Conservation (phyloP, 2,329 filamentous ascomycete genomes). For the Ascochyta clinopodiicola region DNA sequence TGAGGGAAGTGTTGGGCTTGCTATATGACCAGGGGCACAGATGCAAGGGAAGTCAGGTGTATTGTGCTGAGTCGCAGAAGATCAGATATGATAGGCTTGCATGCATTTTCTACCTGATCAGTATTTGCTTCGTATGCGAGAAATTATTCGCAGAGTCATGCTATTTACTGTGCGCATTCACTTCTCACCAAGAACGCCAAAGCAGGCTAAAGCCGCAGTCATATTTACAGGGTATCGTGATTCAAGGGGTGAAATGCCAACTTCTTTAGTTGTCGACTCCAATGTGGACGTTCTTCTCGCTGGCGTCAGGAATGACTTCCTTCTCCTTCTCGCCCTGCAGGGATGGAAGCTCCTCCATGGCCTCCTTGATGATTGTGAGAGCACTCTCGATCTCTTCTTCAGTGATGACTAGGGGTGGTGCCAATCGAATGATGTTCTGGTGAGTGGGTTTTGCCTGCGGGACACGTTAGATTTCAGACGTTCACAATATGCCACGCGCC, state of each 20-base stretch:
- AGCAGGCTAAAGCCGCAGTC: conserved; percentile 10
- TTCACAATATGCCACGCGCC: conserved; percentile 52
- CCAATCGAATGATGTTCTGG: conserved; percentile 96
- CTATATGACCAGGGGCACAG: too few relatives aligned
- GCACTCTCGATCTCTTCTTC: conserved; percentile 83
- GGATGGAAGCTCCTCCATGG: conserved; percentile 79
- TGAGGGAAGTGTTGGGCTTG: not conserved
- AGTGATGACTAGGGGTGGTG: conserved; percentile 93
- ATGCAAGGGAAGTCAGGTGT: not conserved
- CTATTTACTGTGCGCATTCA: not conserved
- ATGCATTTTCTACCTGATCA: not conserved
- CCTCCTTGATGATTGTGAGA: conserved; percentile 78
- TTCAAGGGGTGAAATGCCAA: not conserved
- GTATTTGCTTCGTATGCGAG: not conserved
- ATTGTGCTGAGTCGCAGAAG: too few relatives aligned
- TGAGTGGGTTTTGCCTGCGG: conserved; percentile 94
- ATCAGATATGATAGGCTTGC: not conserved
- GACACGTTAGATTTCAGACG: conserved; percentile 36
- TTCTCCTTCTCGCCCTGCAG: conserved; percentile 62
- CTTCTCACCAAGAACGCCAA: conserved; percentile 17
- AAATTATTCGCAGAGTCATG: not conserved
- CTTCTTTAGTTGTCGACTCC: conserved; percentile 60
- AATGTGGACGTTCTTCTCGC: conserved; percentile 69
- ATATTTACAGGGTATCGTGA: conserved; percentile 25
- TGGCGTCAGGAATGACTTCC: conserved; percentile 59